These are phyloP conservation scores for Claviceps quebecensis DNA, from an alignment of 2,329 filamentous ascomycete species.

Conservation along the genomic window DNA sequence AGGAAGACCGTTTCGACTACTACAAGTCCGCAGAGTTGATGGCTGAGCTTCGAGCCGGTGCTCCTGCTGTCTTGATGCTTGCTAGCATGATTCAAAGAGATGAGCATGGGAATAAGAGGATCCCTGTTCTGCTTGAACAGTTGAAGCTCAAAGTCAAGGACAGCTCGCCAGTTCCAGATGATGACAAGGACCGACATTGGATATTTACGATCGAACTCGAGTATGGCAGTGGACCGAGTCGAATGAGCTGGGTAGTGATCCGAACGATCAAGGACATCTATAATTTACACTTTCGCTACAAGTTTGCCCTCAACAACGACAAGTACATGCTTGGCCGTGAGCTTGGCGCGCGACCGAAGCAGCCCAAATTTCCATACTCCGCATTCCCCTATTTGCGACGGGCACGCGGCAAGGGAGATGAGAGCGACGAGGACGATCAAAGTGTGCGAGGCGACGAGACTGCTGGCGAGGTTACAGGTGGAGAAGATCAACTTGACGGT, in stretches of 20 bases:
- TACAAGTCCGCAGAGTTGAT: constrained; percentile 93
- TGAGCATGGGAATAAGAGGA: constrained; percentile 87
- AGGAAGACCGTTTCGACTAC: constrained; percentile 80
- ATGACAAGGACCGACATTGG: constrained; percentile 56
- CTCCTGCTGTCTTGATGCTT: constrained; percentile 83
- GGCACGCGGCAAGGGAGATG: constrained; percentile 64
- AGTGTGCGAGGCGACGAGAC: constrained; percentile 28
- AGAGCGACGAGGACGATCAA: constrained; percentile 60
- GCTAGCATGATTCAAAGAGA: constrained; percentile 97
- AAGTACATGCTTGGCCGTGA: constrained; percentile 63
- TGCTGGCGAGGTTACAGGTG: constrained; percentile 38
- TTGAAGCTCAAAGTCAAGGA: constrained; percentile 79
- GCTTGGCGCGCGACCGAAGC: constrained; percentile 54
- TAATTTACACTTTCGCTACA: constrained; percentile 89
- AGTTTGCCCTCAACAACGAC: constrained; percentile 69
- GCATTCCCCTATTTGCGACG: constrained; percentile 82
- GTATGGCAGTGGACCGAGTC: constrained; percentile 86
- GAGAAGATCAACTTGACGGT: constrained; percentile 45
- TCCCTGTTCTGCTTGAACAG: constrained; percentile 89
- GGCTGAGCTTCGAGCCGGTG: constrained; percentile 84
- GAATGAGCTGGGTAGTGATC: constrained; percentile 93
- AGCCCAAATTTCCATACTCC: constrained; percentile 79
- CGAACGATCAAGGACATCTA: constrained; percentile 79
- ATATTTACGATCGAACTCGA: constrained; percentile 87
- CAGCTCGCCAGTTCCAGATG: constrained; percentile 54